These are phyloP conservation scores for Telfairia occidentalis DNA, from an alignment of 331 rosid species.

Conservation along the genomic window DNA sequence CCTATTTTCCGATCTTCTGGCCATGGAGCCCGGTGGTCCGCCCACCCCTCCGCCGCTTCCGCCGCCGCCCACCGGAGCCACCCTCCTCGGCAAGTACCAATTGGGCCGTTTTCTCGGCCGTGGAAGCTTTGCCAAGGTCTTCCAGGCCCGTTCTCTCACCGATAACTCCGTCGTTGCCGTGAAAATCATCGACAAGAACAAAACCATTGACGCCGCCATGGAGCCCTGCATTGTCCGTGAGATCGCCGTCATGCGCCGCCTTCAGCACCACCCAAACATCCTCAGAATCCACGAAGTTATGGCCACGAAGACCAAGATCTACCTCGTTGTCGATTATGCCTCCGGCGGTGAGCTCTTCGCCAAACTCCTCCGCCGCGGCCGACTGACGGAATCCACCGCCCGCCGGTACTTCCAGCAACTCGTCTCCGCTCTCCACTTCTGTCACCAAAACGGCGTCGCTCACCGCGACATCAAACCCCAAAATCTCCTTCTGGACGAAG, in stretches of 20 bases:
- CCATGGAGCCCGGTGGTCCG: slow-evolving; percentile 38
- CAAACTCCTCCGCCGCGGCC: slow-evolving; percentile 41
- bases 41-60: slow-evolving; percentile 16
- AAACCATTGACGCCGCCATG: slow-evolving; percentile 45
- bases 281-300: slow-evolving; percentile 68
- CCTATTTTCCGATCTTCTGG: background rate
- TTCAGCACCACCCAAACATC: slow-evolving; percentile 57
- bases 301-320: slow-evolving; percentile 77
- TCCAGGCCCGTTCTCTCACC: slow-evolving; percentile 40
- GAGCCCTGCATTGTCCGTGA: slow-evolving; percentile 71
- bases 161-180: slow-evolving; percentile 54
- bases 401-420: slow-evolving; percentile 68
- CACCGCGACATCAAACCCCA: slow-evolving; percentile 91
- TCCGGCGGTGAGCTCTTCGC: slow-evolving; percentile 72
- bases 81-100: slow-evolving; percentile 57
- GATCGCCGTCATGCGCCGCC: slow-evolving; percentile 76
- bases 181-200: slow-evolving; percentile 61
- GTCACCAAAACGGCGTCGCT: slow-evolving; percentile 65
- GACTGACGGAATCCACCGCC: slow-evolving; percentile 31
- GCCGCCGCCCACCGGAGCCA: slow-evolving; percentile 11
- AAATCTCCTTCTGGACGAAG: slow-evolving; percentile 57
- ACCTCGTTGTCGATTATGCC: slow-evolving; percentile 69
- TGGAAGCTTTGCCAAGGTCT: slow-evolving; percentile 85
- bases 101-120: slow-evolving; percentile 51
- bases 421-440: slow-evolving; percentile 57